phyloP scores from a whole-genome alignment of 495 filamentous ascomycete species.

The Penicillium cosmopolitanum region DNA sequence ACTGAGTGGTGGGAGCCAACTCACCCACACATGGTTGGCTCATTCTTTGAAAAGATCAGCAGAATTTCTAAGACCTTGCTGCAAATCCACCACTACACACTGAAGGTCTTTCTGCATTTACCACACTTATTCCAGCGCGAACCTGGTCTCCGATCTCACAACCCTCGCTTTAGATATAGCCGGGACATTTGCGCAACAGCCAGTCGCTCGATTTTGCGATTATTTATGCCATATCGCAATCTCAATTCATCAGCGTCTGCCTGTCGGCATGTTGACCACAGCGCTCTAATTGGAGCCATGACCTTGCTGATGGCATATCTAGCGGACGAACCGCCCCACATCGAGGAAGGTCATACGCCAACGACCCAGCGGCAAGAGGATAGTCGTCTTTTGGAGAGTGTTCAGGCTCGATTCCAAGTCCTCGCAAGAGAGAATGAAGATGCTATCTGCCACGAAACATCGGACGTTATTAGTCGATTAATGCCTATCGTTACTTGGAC shows the following conservation, averaged over 20 bases:
- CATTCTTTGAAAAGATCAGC: not conserved
- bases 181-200: constrained; percentile 44
- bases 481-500: not conserved
- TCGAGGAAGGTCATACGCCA: constrained; percentile 17
- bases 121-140: constrained; percentile 26
- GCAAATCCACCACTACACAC: not conserved
- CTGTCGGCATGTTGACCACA: constrained; percentile 52
- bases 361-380: constrained; percentile 43
- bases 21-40: not conserved
- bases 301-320: constrained; percentile 29
- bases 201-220: constrained; percentile 49
- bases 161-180: not conserved
- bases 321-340: constrained; percentile 17
- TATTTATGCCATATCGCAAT: constrained; percentile 43
- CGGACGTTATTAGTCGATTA: not conserved
- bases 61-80: not conserved
- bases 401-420: not conserved
- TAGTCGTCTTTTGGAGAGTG: constrained; percentile 28
- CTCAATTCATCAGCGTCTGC: constrained; percentile 30
- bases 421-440: constrained; percentile 33
- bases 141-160: constrained; percentile 34
- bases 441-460: constrained; percentile 29
- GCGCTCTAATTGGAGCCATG: constrained; percentile 49
- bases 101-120: constrained; percentile 27
- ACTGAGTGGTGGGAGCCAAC: not conserved